phyloP scores from a whole-genome alignment of 2,329 filamentous ascomycete genomes.

The Raffaelea arxii region DNA sequence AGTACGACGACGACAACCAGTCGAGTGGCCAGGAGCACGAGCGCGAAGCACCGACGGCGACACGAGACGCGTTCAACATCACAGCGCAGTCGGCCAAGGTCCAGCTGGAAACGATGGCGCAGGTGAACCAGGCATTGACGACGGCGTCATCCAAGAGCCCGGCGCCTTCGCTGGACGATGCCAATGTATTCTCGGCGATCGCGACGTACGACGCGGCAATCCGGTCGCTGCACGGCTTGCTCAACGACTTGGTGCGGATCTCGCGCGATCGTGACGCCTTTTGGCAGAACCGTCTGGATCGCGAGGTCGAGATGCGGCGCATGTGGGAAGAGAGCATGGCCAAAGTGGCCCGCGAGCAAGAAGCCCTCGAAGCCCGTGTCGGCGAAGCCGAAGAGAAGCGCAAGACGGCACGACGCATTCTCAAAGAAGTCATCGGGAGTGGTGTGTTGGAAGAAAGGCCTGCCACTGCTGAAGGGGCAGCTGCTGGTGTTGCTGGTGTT shows the following conservation, averaged over 20 bases:
- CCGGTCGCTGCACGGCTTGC: conserved; percentile 71
- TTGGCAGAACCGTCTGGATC: conserved; percentile 91
- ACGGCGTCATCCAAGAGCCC: conserved; percentile 62
- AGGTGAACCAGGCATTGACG: conserved; percentile 75
- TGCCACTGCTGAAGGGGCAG: conserved; percentile 14
- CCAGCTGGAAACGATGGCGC: conserved; percentile 81
- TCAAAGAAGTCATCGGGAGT: conserved; percentile 72
- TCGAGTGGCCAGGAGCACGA: conserved; percentile 60
- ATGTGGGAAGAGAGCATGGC: conserved; percentile 99
- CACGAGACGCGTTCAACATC: conserved; percentile 92
- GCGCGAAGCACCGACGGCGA: conserved; percentile 61
- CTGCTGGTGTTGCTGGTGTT: conserved; percentile 18
- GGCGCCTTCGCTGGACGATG: conserved; percentile 62
- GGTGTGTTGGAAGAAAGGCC: conserved; percentile 27
- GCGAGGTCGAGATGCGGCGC: conserved; percentile 80
- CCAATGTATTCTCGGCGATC: conserved; percentile 66
- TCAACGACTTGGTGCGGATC: conserved; percentile 83
- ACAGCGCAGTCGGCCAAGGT: conserved; percentile 90
- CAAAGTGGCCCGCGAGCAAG: conserved; percentile 87
- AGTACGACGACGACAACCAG: conserved; percentile 64
- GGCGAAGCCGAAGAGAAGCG: conserved; percentile 86
- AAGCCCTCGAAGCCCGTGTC: conserved; percentile 77
- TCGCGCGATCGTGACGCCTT: conserved; percentile 89
- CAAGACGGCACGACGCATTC: conserved; percentile 76
- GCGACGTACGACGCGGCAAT: conserved; percentile 84